Evolutionary conservation across 108 stramenopile genomes (phyloP), one percentile per base, ranked within the genome.

Genomic region (Parmales sp.): DNA sequence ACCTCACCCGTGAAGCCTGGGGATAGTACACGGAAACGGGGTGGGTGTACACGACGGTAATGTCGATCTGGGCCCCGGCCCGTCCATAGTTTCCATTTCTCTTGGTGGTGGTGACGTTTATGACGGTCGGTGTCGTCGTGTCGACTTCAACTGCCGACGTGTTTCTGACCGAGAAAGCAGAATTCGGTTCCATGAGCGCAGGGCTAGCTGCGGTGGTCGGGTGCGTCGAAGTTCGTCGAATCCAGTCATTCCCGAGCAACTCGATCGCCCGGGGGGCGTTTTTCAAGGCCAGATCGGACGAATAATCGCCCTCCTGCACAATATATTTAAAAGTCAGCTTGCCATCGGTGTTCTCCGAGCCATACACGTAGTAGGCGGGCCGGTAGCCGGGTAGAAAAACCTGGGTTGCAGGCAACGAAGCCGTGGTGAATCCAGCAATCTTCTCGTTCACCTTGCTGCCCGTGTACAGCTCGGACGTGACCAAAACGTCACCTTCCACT

Each of bases 301-400:
- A 18, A 34, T 13, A 18, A 34, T 60, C 54, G 31, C 54, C 54
- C 54, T 60, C 54, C 54, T 60, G 54, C 26, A 60, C 54, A 26
- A 60, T 60, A 34, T 60, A 60, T 34, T 60, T 60, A 34, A 60
- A 60, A 34, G 31, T 60, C 7, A 60, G n/a, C n/a, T n/a, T n/a
- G n/a, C n/a, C n/a, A n/a, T n/a, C n/a, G n/a, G n/a, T 60, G 54
- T 13, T 60, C 54, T 60, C 54, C 31, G 54, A 19, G 26, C 54
- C 54, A 11, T 11, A 34, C 0, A 34, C 29, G 26, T 60, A 60
- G 20, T 28, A 11, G n/a, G 54, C 54, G 2, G 54, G 54, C 1
- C 54, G 54, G 54, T 60, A 60, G 4, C 54, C 54, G 3, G 54
- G 54, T 13, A 34, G 31, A 34, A 34, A 60, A 4, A 60, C 2